Evolutionary conservation across 1,284 basidiomycete genomes (phyloP).

Genomic region (Microbotryum lychnidis-dioicae): DNA sequence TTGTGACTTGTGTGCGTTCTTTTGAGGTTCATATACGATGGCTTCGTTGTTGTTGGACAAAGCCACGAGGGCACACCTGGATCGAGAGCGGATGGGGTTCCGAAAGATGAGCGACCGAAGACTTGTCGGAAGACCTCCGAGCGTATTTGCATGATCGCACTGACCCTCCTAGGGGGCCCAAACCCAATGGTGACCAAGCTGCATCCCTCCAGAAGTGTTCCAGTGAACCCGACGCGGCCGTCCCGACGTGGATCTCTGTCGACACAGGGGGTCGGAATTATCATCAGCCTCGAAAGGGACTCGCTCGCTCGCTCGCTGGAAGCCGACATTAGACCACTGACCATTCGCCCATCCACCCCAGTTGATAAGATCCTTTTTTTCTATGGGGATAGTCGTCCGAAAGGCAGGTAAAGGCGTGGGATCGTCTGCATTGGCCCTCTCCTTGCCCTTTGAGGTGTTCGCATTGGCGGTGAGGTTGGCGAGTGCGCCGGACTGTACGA

Average conservation of each 20-base stretch:
- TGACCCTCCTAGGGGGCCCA: conserved; percentile 16
- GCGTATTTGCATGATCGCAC: background rate
- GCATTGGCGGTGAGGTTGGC: background rate
- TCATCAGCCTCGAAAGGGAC: background rate
- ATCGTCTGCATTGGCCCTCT: background rate
- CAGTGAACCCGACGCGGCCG: background rate
- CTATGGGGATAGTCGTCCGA: conserved; percentile 4
- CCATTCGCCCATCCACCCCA: conserved; percentile 24
- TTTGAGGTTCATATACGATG: conserved; percentile 14
- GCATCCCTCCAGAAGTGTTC: conserved; percentile 14
- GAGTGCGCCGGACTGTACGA: background rate
- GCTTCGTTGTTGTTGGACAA: conserved; percentile 19
- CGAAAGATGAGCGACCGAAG: background rate
- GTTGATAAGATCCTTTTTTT: conserved; percentile 14
- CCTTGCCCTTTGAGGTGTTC: conserved; percentile 10
- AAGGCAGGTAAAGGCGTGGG: background rate
- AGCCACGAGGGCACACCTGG: conserved; percentile 18
- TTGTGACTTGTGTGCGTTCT: conserved; percentile 15
- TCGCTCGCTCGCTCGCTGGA: background rate
- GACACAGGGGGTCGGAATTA: background rate
- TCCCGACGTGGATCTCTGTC: conserved; percentile 13
- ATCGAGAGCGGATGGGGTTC: background rate
- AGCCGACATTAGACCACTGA: background rate
- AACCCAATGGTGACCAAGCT: conserved; percentile 17
- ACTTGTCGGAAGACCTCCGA: too few relatives aligned